Evolutionary conservation across 805 yeast species (phyloP).

Genomic region (Lipomyces yamanashiensis): DNA sequence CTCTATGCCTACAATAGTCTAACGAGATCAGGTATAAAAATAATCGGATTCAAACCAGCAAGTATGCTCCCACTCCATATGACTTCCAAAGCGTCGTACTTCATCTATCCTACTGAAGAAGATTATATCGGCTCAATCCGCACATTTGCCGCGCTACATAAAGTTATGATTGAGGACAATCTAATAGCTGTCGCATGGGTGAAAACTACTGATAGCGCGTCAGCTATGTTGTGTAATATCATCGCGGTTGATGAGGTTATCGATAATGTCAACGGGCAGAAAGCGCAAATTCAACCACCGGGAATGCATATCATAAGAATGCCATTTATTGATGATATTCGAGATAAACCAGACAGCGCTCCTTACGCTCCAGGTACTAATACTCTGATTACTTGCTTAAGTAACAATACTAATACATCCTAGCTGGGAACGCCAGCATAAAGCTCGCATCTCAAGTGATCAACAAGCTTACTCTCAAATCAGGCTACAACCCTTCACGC

Average conservation of each 20-base stretch:
- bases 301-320: conserved; percentile 72
- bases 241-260: conserved; percentile 54
- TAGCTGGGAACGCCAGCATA: conserved; percentile 4
- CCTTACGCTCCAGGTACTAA: conserved; percentile 1
- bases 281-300: conserved; percentile 54
- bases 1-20: not conserved
- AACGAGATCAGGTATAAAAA: conserved; percentile 54
- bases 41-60: conserved; percentile 68
- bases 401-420: not conserved
- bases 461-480: conserved; percentile 51
- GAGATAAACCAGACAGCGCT: conserved; percentile 58
- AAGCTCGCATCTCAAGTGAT: conserved; percentile 26
- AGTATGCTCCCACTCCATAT: conserved; percentile 53
- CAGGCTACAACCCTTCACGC: conserved; percentile 60
- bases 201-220: conserved; percentile 55
- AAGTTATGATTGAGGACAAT: conserved; percentile 56
- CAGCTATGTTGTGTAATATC: conserved; percentile 63
- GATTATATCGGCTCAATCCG: conserved; percentile 64
- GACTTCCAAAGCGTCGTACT: conserved; percentile 58
- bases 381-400: not conserved
- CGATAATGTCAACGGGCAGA: conserved; percentile 30
- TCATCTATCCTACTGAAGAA: conserved; percentile 70
- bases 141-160: conserved; percentile 71
- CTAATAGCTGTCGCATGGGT: conserved; percentile 78
- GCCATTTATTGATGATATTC: conserved; percentile 77